A percentile compares a stretch with the other conserved stretches of the same genome.
These are phyloP conservation scores for Blepharisma undulans DNA, from an alignment of 169 alveolate species.

Conservation along the genomic window DNA sequence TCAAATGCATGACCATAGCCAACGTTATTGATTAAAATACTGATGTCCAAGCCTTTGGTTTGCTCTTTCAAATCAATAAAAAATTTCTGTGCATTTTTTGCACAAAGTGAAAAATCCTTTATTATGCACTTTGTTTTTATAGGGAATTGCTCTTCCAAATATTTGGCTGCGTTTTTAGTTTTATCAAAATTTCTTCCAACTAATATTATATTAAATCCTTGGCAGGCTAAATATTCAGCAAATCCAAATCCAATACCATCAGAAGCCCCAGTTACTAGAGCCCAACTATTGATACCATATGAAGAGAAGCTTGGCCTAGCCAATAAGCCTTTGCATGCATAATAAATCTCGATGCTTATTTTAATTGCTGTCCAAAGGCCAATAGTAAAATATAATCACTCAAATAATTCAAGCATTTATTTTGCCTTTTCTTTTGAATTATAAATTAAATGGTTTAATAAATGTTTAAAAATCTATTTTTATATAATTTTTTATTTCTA, in stretches of 20 bases:
- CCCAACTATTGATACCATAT: constrained; percentile 43
- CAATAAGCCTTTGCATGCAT: not conserved
- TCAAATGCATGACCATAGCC: not conserved
- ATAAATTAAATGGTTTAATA: not conserved
- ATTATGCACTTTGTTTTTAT: not conserved
- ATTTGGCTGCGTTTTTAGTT: not conserved
- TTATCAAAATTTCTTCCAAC: constrained; percentile 32
- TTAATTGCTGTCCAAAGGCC: not conserved
- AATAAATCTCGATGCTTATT: not conserved
- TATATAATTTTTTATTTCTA: no score
- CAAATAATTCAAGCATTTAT: not conserved
- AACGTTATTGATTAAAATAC: constrained; percentile 32
- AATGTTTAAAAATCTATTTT: not conserved
- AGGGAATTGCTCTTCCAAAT: not conserved
- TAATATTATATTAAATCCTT: constrained; percentile 42
- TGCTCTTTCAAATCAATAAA: not conserved
- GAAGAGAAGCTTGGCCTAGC: not conserved
- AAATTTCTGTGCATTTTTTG: not conserved
- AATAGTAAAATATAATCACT: not conserved
- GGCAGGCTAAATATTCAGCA: constrained; percentile 31
- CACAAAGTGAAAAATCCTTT: not conserved
- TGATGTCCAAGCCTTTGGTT: not conserved
- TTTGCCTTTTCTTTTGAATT: no score
- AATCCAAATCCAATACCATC: constrained; percentile 56
- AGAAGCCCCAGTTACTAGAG: constrained; percentile 47